Base-by-base conservation (phyloP, 2,329 filamentous ascomycete species). In the Coniella lustricola region DNA sequence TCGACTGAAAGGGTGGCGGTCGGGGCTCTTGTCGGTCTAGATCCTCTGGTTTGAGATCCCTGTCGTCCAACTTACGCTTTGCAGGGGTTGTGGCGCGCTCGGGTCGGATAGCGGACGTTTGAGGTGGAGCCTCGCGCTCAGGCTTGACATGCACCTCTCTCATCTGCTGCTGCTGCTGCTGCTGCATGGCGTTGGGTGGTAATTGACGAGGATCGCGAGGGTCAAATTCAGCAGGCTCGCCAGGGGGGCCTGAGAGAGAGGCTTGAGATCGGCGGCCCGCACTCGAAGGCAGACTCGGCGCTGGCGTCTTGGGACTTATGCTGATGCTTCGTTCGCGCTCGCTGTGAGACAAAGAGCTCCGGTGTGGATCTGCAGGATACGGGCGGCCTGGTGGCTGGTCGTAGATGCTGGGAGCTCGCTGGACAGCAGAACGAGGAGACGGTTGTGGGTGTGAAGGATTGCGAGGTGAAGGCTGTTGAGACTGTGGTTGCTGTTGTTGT, bases 291-390 rank as follows among this genome's bases (percentile, higher is more conserved):
- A 79, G 60, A 56, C 74, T 79, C 34, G 74, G 68, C 14, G 83
- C 69, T 54, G 77, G 74, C 32, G 86, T 89, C 67, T 88, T 90
- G 25, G 88, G 87, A 62, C 86, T 91, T 44, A 91, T 80, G 60
- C 85, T 90, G 46, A 85, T 64, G 62, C 83, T 87, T 43, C 77
- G 72, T 53, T 87, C 85, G 58, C 84, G 77, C 48, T 88, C 84
- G 54, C 74, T 74, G 42, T 74, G 73, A 37, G 76, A 75, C 50
- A 74, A 70, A 37, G 74, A 72, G 60, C 77, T 65, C 63, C 69
- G 69, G 54, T 71, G 70, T 37, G 67, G 62, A 53, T 73, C 70
- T 34, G 62, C 58, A 12, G 39, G 21, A 25, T 50, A 44, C 12
- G 51, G 40, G 7, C 58, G 61, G 32, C 8, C 44, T 33, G 36